These are phyloP conservation scores for Saccharomyces hybrid DNA, from an alignment of 1,139 yeast species.

Conservation along the genomic window DNA sequence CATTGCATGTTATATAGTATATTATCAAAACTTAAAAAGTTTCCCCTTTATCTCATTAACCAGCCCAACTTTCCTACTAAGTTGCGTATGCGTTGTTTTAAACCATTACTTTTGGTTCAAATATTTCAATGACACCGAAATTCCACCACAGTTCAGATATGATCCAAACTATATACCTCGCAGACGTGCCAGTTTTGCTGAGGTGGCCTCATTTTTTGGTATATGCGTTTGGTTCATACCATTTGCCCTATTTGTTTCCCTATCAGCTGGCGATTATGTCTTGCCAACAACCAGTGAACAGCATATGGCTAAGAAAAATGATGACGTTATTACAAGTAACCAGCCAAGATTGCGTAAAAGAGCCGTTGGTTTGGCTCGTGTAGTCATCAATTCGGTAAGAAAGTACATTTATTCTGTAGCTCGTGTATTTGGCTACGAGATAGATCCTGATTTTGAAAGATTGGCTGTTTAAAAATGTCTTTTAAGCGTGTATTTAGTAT, in stretches of 20 bases:
- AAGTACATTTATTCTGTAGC: conserved; percentile 43
- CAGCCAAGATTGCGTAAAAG: conserved; percentile 30
- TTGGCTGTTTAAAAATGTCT: conserved; percentile 31
- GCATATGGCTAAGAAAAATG: conserved; percentile 20
- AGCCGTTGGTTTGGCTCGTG: conserved; percentile 55
- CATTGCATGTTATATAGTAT: conserved; percentile 60
- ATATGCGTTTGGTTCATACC: conserved; percentile 92
- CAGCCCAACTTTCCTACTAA: conserved; percentile 60
- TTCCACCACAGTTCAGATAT: conserved; percentile 45
- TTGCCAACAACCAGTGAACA: conserved; percentile 49
- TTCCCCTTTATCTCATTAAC: conserved; percentile 80
- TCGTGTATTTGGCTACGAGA: conserved; percentile 53
- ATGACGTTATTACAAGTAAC: conserved; percentile 14
- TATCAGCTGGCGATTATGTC: conserved; percentile 86
- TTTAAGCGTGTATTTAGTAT: neutral
- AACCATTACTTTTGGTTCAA: conserved; percentile 91
- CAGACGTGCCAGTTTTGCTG: conserved; percentile 73
- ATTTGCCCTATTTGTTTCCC: conserved; percentile 80
- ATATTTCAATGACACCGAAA: conserved; percentile 56
- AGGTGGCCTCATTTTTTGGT: conserved; percentile 90
- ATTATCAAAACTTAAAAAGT: conserved; percentile 63
- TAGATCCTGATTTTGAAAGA: conserved; percentile 52
- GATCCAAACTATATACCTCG: conserved; percentile 55
- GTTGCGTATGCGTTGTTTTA: conserved; percentile 64
- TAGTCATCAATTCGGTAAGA: conserved; percentile 49